Evolutionary conservation across 1,139 yeast genomes (phyloP).

Genomic region (Kurtzmaniella quercitrusa): DNA sequence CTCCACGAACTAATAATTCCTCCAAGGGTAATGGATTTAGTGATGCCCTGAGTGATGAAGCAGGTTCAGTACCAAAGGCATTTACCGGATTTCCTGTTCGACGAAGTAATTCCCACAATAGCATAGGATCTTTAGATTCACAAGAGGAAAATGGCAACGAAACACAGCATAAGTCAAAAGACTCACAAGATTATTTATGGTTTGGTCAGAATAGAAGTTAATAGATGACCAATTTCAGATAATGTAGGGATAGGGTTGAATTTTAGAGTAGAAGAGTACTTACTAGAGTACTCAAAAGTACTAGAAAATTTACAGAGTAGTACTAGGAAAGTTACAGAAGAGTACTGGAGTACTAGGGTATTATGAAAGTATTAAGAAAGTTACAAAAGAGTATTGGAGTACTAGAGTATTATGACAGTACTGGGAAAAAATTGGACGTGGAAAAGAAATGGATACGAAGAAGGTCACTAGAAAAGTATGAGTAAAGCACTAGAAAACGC

Average conservation of each 20-base stretch:
- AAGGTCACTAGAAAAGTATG: too few relatives aligned
- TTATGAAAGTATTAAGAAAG: too few relatives aligned
- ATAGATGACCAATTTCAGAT: not conserved
- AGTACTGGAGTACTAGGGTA: too few relatives aligned
- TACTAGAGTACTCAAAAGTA: not conserved
- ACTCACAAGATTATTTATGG: slow-evolving; percentile 25
- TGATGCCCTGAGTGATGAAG: slow-evolving; percentile 4
- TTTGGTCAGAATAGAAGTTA: slow-evolving; percentile 30
- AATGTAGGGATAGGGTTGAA: too few relatives aligned
- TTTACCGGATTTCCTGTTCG: not conserved
- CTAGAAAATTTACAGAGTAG: too few relatives aligned
- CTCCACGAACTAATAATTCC: slow-evolving; percentile 3
- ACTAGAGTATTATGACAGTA: too few relatives aligned
- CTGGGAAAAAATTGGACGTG: too few relatives aligned
- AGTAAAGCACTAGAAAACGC: too few relatives aligned
- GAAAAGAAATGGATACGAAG: too few relatives aligned
- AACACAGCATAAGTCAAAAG: not conserved
- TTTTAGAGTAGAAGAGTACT: too few relatives aligned
- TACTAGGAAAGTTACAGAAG: too few relatives aligned
- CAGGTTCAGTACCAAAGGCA: slow-evolving; percentile 6
- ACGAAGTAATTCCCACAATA: not conserved
- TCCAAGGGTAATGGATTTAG: slow-evolving; percentile 15
- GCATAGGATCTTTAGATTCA: not conserved
- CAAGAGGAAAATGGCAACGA: slow-evolving; percentile 1
- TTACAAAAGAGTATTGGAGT: too few relatives aligned